Conservation (phyloP, 768 basidiomycete species). For the Hebeloma cylindrosporum region DNA sequence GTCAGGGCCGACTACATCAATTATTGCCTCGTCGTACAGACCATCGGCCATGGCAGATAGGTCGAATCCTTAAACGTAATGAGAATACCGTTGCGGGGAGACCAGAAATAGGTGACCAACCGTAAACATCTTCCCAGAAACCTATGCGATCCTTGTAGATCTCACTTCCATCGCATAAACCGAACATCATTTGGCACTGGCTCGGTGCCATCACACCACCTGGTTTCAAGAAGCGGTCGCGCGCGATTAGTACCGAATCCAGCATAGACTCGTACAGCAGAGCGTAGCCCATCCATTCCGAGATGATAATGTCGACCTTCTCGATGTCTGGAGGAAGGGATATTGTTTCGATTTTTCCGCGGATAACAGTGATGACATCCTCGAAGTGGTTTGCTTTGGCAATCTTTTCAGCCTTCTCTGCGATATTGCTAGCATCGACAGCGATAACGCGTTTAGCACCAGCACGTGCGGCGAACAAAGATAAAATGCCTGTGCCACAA, state of each 20-base stretch:
- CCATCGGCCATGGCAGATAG: slow-evolving; percentile 77
- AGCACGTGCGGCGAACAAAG: slow-evolving; percentile 84
- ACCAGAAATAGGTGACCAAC: slow-evolving; percentile 38
- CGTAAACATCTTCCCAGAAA: slow-evolving; percentile 93
- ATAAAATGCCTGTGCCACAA: slow-evolving; percentile 92
- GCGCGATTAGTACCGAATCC: slow-evolving; percentile 87
- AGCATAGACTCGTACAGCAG: slow-evolving; percentile 96
- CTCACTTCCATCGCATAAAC: slow-evolving; percentile 73
- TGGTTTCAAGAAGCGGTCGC: slow-evolving; percentile 80
- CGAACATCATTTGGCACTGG: slow-evolving; percentile 84
- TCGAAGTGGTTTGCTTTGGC: slow-evolving; percentile 74
- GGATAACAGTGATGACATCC: slow-evolving; percentile 80
- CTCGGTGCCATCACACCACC: slow-evolving; percentile 88
- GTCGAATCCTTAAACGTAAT: slow-evolving; percentile 68
- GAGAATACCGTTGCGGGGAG: neutral
- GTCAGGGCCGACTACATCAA: slow-evolving; percentile 74
- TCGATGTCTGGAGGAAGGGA: slow-evolving; percentile 65
- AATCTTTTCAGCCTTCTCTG: slow-evolving; percentile 73
- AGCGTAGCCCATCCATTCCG: slow-evolving; percentile 97
- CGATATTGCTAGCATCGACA: slow-evolving; percentile 87
- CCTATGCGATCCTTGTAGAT: slow-evolving; percentile 78
- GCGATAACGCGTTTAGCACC: slow-evolving; percentile 91
- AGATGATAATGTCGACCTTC: slow-evolving; percentile 91
- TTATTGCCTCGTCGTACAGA: slow-evolving; percentile 77
- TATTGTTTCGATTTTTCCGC: slow-evolving; percentile 90